phyloP scores from a whole-genome alignment of 1,284 basidiomycete species.

The Rhodotorula mucilaginosa region DNA sequence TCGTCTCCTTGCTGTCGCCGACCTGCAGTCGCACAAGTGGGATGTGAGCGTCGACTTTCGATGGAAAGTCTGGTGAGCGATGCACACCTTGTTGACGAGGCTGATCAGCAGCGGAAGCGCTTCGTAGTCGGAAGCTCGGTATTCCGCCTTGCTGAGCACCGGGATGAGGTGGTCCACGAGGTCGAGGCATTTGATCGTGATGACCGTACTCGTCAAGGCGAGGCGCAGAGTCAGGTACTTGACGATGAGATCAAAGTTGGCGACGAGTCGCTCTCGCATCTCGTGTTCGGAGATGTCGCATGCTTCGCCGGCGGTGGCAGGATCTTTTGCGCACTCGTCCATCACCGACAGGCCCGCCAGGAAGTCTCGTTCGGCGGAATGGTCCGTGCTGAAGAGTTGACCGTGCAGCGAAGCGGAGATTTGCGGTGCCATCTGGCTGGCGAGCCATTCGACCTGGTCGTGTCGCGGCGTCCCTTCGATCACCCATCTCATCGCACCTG shows the following conservation, averaged over 20 bases:
- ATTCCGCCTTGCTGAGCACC: constrained; percentile 67
- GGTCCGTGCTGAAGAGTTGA: constrained; percentile 90
- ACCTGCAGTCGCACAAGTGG: constrained; percentile 46
- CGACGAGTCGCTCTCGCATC: constrained; percentile 68
- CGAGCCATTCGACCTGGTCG: constrained; percentile 73
- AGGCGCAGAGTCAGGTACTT: constrained; percentile 92
- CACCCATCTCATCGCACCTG: constrained; percentile 53
- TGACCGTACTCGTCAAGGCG: constrained; percentile 89
- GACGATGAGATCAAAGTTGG: constrained; percentile 86
- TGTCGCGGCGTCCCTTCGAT: constrained; percentile 77
- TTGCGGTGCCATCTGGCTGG: constrained; percentile 86
- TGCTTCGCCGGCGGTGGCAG: constrained; percentile 61
- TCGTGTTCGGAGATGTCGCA: constrained; percentile 59
- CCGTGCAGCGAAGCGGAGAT: constrained; percentile 72
- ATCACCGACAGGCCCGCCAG: constrained; percentile 71
- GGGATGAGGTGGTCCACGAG: constrained; percentile 75
- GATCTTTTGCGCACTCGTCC: constrained; percentile 63
- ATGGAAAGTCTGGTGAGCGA: neutral
- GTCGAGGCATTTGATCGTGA: constrained; percentile 85
- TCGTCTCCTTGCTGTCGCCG: constrained; percentile 55
- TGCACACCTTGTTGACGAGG: constrained; percentile 77
- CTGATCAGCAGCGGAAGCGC: constrained; percentile 86
- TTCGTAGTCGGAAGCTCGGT: constrained; percentile 83
- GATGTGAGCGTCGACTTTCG: neutral
- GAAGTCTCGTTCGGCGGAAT: constrained; percentile 91